Evolutionary conservation across 306 rosid species (phyloP), one percentile per base, ranked within the genome.

Genomic region (Dalbergia oliveri): DNA sequence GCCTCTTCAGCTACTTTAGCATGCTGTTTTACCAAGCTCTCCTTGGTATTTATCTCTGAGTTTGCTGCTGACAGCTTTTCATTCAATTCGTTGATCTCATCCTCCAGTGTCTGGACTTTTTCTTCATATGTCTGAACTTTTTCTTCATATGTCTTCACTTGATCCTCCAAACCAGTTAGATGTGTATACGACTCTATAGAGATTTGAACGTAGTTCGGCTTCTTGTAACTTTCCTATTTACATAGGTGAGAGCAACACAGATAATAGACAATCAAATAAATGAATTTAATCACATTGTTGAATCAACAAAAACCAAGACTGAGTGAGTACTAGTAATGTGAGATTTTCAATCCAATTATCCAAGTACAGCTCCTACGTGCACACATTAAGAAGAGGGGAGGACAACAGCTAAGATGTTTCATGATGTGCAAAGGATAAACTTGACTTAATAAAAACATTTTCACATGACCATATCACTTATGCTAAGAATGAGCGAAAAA

Each of bases 1-100:
- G 98, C 99, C 83, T 96, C 99, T 90, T 96, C 99, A 47, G 99
- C 98, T 66, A 96, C 99, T 87, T 96, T 96, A 49, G 94, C 94
- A 82, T 96, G 99, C 76, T 96, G 99, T 73, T 96, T 96, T 23
- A 93, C 97, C 63, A 93, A 80, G 82, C 70, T 85, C 71, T 93
- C 99, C 88, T 96, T 92, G 62, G 91, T 93, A 61, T 85, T 91
- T 87, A 91, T 87, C 90, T 96, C 99, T 15, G 93, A 66, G 18
- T 96, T 77, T 10, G 98, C 94, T 2, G 87, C 89, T 1, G 97
- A 85, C 49, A 96, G 94, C 66, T 93, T 87, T 72, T 93, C 98
- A 70, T 88, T 86, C 69, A 96, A 81, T 21, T 93, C 97, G 13
- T 75, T 77, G 51, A 90, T 76, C 81, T 96, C 89, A 75, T 86